Percentiles rank a stretch among this genome's conserved stretches.
These are phyloP conservation scores for Leccinum subrobustum DNA, from an alignment of 1,284 basidiomycete species.

Conservation along the genomic window DNA sequence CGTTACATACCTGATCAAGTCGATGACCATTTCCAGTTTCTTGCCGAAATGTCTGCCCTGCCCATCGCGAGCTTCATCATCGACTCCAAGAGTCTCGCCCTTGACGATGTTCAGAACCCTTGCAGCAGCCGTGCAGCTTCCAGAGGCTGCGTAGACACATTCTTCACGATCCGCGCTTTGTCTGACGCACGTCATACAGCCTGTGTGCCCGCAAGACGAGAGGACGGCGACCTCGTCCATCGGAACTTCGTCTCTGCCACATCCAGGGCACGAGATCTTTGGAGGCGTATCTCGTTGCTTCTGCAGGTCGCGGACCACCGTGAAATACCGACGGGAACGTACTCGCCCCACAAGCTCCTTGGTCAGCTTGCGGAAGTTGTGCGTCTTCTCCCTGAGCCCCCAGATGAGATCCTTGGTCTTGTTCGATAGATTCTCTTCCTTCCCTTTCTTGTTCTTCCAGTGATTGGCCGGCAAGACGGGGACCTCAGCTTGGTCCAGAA, in stretches of 20 bases:
- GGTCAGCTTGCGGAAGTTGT: conserved; percentile 77
- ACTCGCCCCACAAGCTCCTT: conserved; percentile 89
- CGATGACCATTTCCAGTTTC: conserved; percentile 84
- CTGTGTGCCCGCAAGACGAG: conserved; percentile 88
- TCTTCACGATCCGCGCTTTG: conserved; percentile 74
- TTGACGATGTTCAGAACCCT: conserved; percentile 79
- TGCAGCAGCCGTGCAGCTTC: conserved; percentile 71
- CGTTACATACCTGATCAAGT: conserved; percentile 71
- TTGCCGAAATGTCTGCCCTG: conserved; percentile 82
- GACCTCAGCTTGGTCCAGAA: conserved; percentile 67
- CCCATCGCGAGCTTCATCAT: conserved; percentile 72
- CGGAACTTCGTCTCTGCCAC: conserved; percentile 54
- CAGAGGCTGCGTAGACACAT: conserved; percentile 71
- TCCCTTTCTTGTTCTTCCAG: conserved; percentile 48
- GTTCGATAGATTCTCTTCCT: conserved; percentile 55
- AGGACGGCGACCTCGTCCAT: conserved; percentile 77
- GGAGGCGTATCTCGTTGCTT: conserved; percentile 61
- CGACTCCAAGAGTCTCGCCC: conserved; percentile 80
- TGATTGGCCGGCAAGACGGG: conserved; percentile 39
- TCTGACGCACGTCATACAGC: conserved; percentile 74
- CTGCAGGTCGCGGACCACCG: conserved; percentile 85
- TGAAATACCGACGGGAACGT: conserved; percentile 88
- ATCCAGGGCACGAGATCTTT: conserved; percentile 61
- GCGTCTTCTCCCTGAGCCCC: conserved; percentile 84
- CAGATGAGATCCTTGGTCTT: conserved; percentile 66